Conservation (phyloP, 1,284 basidiomycete species). For the Phellopilus nigrolimitatus region DNA sequence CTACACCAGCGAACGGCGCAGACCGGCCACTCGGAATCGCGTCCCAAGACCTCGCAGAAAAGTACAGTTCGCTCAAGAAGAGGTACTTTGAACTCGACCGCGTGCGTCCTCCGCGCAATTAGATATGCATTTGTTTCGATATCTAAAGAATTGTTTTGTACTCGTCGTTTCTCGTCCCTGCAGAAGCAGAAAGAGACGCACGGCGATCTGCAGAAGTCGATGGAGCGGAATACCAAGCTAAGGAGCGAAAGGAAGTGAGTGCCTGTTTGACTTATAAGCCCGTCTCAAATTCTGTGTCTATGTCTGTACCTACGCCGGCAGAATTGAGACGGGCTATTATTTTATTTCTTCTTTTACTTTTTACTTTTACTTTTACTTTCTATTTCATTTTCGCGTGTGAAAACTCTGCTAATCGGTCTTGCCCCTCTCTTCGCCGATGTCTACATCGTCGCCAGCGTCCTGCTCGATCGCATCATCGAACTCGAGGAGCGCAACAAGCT, state of each 20-base stretch:
- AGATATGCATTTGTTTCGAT: not conserved
- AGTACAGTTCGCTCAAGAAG: conserved; percentile 57
- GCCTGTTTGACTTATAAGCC: too few relatives aligned
- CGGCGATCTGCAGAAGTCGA: conserved; percentile 47
- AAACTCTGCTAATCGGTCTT: conserved; percentile 2
- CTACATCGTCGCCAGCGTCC: conserved; percentile 34
- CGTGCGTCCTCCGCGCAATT: conserved; percentile 37
- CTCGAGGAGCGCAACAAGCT: conserved; percentile 39
- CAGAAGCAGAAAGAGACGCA: conserved; percentile 55
- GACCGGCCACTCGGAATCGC: conserved; percentile 27
- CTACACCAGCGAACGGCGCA: conserved; percentile 30
- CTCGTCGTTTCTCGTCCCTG: conserved; percentile 18
- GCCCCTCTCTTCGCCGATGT: conserved; percentile 10
- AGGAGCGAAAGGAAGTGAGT: conserved; percentile 56
- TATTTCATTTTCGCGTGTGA: conserved; percentile 9
- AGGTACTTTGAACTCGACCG: conserved; percentile 63
- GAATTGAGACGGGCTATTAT: too few relatives aligned
- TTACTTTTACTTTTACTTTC: not conserved
- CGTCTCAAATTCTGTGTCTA: too few relatives aligned
- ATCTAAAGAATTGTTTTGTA: conserved; percentile 1
- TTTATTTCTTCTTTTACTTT: conserved; percentile 6
- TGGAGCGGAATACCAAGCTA: conserved; percentile 55
- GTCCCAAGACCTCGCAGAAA: conserved; percentile 44
- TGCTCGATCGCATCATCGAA: conserved; percentile 55
- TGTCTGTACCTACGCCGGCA: too few relatives aligned